A percentile compares a stretch with the other conserved stretches of the same genome.
These are phyloP conservation scores for Leishmania martiniquensis DNA, from an alignment of 208 protist genomes.

Conservation along the genomic window DNA sequence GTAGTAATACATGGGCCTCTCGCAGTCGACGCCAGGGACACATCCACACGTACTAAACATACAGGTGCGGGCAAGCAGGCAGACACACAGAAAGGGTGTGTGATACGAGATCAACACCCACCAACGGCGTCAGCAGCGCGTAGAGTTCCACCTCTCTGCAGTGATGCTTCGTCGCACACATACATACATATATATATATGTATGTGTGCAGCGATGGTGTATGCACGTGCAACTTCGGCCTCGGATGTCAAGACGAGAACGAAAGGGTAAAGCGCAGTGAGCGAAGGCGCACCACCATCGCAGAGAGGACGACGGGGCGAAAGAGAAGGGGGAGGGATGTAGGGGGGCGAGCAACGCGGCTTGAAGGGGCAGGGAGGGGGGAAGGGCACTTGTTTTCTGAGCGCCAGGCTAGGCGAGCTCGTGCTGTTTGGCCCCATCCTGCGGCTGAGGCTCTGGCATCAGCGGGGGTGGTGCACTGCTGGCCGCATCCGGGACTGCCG, in stretches of 20 bases:
- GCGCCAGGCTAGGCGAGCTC: not conserved
- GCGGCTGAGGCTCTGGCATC: not conserved
- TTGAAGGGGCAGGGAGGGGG: not conserved
- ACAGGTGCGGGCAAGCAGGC: not conserved
- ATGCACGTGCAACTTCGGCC: not conserved
- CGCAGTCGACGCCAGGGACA: not conserved
- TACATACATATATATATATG: too few species aligned
- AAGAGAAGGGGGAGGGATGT: not conserved
- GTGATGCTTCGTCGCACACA: too few species aligned
- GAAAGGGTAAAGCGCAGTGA: not conserved
- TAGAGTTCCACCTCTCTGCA: not conserved
- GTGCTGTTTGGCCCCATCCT: not conserved
- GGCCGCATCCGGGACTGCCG: conserved; percentile 37
- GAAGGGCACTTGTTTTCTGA: not conserved
- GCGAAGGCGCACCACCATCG: not conserved
- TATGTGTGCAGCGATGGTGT: not conserved
- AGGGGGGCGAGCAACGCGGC: not conserved
- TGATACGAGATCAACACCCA: not conserved
- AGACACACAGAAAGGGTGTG: not conserved
- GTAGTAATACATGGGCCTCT: conserved; percentile 8
- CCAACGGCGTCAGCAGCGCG: not conserved
- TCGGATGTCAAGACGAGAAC: not conserved
- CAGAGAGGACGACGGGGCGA: not conserved
- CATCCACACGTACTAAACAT: not conserved
- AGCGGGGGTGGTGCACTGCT: not conserved